These are phyloP conservation scores for Harringtonia aguacate DNA, from an alignment of 2,329 filamentous ascomycete genomes.

Conservation along the genomic window DNA sequence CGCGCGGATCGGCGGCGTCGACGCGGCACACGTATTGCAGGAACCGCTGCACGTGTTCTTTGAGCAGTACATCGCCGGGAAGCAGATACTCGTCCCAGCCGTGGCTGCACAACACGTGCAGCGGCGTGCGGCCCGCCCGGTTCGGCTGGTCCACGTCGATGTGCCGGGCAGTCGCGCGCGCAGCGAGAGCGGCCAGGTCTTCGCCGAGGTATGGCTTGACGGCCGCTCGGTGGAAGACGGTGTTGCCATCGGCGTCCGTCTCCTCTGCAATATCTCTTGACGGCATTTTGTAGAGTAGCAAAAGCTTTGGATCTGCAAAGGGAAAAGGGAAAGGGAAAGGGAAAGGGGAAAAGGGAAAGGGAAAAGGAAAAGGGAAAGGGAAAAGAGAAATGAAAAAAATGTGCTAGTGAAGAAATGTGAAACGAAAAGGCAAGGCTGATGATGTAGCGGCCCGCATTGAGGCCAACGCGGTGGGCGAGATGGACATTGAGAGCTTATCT, in stretches of 20 bases:
- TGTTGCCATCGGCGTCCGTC: constrained; percentile 2
- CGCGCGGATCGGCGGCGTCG: background rate
- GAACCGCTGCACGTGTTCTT: background rate
- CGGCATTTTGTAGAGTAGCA: too few species aligned
- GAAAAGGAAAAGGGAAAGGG: too few species aligned
- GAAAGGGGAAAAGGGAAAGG: too few species aligned
- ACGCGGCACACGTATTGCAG: background rate
- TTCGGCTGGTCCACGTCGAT: background rate
- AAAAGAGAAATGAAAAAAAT: too few species aligned
- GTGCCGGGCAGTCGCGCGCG: background rate
- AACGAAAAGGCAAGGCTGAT: too few species aligned
- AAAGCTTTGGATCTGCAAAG: too few species aligned
- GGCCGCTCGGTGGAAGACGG: background rate
- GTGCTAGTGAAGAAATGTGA: too few species aligned
- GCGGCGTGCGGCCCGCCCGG: constrained; percentile 1
- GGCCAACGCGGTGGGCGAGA: too few species aligned
- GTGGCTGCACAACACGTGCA: background rate
- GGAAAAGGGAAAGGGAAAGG: too few species aligned
- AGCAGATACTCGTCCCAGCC: background rate
- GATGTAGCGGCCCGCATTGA: too few species aligned
- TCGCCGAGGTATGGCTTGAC: background rate
- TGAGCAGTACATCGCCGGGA: background rate
- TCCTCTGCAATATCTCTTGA: too few species aligned
- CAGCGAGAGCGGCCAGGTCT: background rate
- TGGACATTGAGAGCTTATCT: too few species aligned